phyloP scores from a whole-genome alignment of 2,329 filamentous ascomycete genomes.

The Corniculantispora saksenae region DNA sequence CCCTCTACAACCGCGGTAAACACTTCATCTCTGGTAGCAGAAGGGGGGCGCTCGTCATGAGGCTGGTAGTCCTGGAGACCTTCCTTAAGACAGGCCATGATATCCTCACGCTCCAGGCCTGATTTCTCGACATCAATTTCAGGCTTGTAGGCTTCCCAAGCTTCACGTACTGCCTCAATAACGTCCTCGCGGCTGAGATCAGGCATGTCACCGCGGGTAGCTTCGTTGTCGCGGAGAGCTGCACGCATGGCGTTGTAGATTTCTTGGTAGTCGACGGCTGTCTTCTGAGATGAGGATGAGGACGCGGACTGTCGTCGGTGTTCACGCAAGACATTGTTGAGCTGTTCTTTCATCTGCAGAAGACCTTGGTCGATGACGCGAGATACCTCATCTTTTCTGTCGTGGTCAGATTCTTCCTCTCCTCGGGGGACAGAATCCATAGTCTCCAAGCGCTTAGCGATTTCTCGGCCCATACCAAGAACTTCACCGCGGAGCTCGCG shows the following conservation, averaged over 20 bases:
- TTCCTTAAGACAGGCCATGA: constrained; percentile 82
- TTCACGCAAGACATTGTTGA: constrained; percentile 77
- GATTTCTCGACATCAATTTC: constrained; percentile 90
- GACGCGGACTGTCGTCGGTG: constrained; percentile 69
- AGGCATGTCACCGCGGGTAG: constrained; percentile 38
- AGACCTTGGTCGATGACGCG: constrained; percentile 79
- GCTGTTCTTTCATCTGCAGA: constrained; percentile 78
- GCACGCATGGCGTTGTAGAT: constrained; percentile 83
- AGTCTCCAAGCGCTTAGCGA: constrained; percentile 83
- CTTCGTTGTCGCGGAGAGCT: constrained; percentile 65
- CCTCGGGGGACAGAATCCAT: constrained; percentile 44
- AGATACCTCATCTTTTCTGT: constrained; percentile 68
- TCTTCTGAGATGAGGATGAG: constrained; percentile 61
- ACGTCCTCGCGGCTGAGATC: constrained; percentile 76
- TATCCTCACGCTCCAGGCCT: constrained; percentile 86
- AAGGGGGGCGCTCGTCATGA: constrained; percentile 52
- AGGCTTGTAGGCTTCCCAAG: constrained; percentile 92
- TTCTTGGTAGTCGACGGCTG: constrained; percentile 73
- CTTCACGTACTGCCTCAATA: constrained; percentile 81
- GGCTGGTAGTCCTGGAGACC: constrained; percentile 76
- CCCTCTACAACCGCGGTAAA: constrained; percentile 84
- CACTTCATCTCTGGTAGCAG: constrained; percentile 79
- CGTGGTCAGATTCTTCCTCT: constrained; percentile 49
- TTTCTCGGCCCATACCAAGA: constrained; percentile 88
- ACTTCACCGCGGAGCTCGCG: constrained; percentile 90